Evolutionary conservation across 345 rosid genomes (phyloP), one percentile per base, ranked within the genome.

Genomic region (Eucalyptus erythrocorys): DNA sequence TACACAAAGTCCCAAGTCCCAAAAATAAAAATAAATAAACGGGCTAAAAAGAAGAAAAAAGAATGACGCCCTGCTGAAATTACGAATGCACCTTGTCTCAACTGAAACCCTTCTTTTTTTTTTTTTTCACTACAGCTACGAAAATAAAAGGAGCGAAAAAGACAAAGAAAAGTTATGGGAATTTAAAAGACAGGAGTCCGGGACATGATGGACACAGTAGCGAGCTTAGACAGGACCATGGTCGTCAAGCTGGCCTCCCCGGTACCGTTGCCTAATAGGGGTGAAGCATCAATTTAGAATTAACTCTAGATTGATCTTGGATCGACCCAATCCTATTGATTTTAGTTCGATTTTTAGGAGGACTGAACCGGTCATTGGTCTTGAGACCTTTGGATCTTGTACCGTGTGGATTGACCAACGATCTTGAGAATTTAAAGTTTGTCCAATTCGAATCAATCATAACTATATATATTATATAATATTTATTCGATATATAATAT

Each of bases 381-480:
- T 51, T 19, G 2, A 10, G 24, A 51, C 55, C 4, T 19, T 51
- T 51, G 55, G 4, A 51, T 51, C 0, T 19, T 51, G 24, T 1
- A 19, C 0, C 7, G 0, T 50, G 9, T 50, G 55, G 0, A 50
- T 50, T 50, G 55, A 0, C 17, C 4, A 0, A 50, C 1, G 0
- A 0, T 50, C 1, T 2, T 50, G 0, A 50, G 2, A 50, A 1
- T 51, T 51, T 51, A 51, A 0, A 0, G 0, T 51, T 51, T 0
- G 10, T 51, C 22, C 0, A 51, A 50, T 50, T 0, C 0, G 7
- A 0, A 51, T 0, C 10, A 51, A 51, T 0, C 0, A 0, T 7
- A 1, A 51, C 0, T 19, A 9, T 51, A 51, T 51, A 51, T 51
- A 51, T 51, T 19, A 51, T 51, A 1, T 51, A 51, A 51, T 51